These are phyloP conservation scores for Quercus engelmannii DNA, from an alignment of 306 rosid genomes.

Conservation along the genomic window DNA sequence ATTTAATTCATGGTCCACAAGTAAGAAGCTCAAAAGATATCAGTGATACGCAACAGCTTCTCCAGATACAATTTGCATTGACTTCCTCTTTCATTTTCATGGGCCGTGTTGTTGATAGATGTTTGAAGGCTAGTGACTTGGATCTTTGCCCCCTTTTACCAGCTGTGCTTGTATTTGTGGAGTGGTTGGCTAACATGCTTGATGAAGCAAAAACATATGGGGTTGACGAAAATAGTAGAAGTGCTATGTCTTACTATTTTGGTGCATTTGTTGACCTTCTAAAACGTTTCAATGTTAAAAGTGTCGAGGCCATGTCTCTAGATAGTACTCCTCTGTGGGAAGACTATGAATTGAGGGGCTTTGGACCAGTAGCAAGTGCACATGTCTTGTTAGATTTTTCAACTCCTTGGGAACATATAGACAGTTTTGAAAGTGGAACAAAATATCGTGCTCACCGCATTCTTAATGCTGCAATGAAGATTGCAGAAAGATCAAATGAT, in stretches of 20 bases:
- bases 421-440: conserved; percentile 47
- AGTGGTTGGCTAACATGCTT: conserved; percentile 58
- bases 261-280: conserved; percentile 50
- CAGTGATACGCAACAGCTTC: conserved; percentile 28
- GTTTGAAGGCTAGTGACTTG: conserved; percentile 42
- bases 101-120: conserved; percentile 79
- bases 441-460: conserved; percentile 62
- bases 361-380: conserved; percentile 48
- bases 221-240: conserved; percentile 45
- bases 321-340: conserved; percentile 76
- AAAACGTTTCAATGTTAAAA: conserved; percentile 26
- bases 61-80: conserved; percentile 55
- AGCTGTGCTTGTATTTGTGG: conserved; percentile 76
- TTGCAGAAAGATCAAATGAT: conserved; percentile 48
- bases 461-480: conserved; percentile 53
- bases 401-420: conserved; percentile 45
- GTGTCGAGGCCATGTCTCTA: conserved; percentile 27
- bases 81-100: conserved; percentile 56
- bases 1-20: conserved; percentile 32
- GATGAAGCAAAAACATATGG: conserved; percentile 38
- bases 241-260: conserved; percentile 67
- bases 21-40: conserved; percentile 35
- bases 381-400: conserved; percentile 61
- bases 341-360: conserved; percentile 91
- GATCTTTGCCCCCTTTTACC: conserved; percentile 66